phyloP scores from a whole-genome alignment of 495 filamentous ascomycete genomes.

The Talaromyces thailandensis region DNA sequence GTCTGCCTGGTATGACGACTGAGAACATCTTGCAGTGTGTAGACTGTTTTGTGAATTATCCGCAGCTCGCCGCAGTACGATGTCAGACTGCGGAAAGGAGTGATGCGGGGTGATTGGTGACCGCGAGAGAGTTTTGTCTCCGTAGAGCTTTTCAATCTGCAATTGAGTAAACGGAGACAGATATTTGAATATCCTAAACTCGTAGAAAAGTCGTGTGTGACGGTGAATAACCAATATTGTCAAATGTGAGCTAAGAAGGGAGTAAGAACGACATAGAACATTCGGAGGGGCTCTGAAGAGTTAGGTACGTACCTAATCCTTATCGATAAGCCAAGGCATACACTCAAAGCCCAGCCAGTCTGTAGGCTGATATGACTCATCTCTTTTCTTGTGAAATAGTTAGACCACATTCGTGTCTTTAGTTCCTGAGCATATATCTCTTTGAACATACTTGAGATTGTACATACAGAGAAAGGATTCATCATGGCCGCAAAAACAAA shows the following conservation, averaged over 20 bases:
- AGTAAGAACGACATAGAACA: neutral
- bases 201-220: neutral
- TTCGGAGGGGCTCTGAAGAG: neutral
- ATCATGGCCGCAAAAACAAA: constrained; percentile 36
- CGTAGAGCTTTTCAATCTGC: neutral
- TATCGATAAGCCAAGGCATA: neutral
- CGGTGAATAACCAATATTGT: neutral
- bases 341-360: neutral
- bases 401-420: too few relatives aligned
- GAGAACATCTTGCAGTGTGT: constrained; percentile 36
- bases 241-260: neutral
- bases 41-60: neutral
- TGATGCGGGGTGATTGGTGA: neutral
- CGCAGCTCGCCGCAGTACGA: neutral
- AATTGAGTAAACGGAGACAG: neutral
- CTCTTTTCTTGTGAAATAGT: neutral
- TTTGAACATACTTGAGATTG: neutral
- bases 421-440: neutral
- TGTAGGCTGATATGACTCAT: neutral
- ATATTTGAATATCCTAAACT: neutral
- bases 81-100: neutral
- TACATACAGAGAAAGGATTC: neutral
- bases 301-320: too few relatives aligned
- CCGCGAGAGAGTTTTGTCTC: neutral
- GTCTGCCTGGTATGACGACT: constrained; percentile 46